A percentile compares a stretch with the other conserved stretches of the same genome.
phyloP scores from a whole-genome alignment of 495 filamentous ascomycete genomes.

The Hypoxylon perforatum region DNA sequence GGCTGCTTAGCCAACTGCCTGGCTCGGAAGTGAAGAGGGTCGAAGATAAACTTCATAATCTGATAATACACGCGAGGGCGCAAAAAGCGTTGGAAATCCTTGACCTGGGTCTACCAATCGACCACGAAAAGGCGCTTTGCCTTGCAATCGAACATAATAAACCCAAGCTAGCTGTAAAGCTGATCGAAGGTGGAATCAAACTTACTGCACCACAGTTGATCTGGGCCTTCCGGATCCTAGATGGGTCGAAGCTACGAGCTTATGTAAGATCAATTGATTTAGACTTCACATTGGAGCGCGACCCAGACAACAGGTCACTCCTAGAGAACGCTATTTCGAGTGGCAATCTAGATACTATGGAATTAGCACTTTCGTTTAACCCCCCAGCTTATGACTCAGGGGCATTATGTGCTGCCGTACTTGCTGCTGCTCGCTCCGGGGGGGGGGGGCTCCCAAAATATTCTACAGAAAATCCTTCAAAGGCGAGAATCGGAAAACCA shows the following conservation, averaged over 20 bases:
- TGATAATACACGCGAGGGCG: not conserved
- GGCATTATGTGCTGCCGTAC: slow-evolving; percentile 16
- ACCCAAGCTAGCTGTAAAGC: not conserved
- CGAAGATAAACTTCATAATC: not conserved
- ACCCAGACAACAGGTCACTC: slow-evolving; percentile 16
- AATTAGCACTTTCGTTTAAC: slow-evolving; percentile 12
- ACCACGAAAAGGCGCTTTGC: not conserved
- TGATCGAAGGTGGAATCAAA: not conserved
- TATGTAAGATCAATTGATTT: not conserved
- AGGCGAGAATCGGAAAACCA: not conserved
- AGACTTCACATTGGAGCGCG: not conserved
- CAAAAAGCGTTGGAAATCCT: not conserved
- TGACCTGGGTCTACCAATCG: not conserved
- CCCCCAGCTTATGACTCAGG: slow-evolving; percentile 15
- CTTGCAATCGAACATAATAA: not conserved
- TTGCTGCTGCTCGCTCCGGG: not conserved
- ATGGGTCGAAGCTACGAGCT: not conserved
- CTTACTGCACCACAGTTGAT: not conserved
- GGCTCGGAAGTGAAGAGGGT: not conserved
- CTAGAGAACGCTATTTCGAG: slow-evolving; percentile 26
- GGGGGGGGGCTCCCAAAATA: not conserved
- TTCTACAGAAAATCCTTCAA: slow-evolving; percentile 7
- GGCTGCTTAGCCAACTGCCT: not conserved
- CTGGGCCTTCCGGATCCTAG: not conserved
- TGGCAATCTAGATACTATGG: slow-evolving; percentile 3